Base-by-base conservation (phyloP, 169 alveolate genomes). In the Plasmodium reichenowi region DNA sequence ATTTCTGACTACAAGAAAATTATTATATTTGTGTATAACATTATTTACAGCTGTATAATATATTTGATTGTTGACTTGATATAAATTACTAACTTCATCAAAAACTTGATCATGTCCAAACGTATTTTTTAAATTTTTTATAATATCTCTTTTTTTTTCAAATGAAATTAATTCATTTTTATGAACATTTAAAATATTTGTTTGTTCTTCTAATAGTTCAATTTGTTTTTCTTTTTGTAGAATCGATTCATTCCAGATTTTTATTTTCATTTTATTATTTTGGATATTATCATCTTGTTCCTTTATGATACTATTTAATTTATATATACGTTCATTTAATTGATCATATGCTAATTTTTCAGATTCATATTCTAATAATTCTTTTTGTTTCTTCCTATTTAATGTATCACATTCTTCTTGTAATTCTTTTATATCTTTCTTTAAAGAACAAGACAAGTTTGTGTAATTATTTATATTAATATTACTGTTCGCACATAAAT, bases 51-150 rank as follows among this genome's bases (percentile, higher is more conserved):
- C 92, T 17, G 88, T 90, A 50, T 71, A 85, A 62, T 93, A 93
- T 15, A 75, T 56, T 29, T 66, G 91, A 66, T 93, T 93, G 2
- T 48, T 93, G 9, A 93, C 75, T 50, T 93, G 93, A 45, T 76
- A 93, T 26, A 93, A 76, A 24, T 92, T 58, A 24, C 76, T 9
- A 13, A 93, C 93, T 62, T 93, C 96, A 29, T 94, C 96, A 24
- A 88, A 92, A 15, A 93, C 93, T 48, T 78, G 72, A 52, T 52
- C 72, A 2, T 93, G 91, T 2, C 91, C 78, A 17, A 93, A 86
- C 0, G 66, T 52, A 24, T 62, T 78, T 52, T 70, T 74, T 63
- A 93, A 54, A 59, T 88, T 94, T 76, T 60, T 74, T 15, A 91
- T 93, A 43, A 75, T 52, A 12, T 87, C 92, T 24, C 87, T 64